A percentile compares a stretch with the other conserved stretches of the same genome.
These are phyloP conservation scores for Boletus calvinii DNA, from an alignment of 1,284 basidiomycete species.

Conservation along the genomic window DNA sequence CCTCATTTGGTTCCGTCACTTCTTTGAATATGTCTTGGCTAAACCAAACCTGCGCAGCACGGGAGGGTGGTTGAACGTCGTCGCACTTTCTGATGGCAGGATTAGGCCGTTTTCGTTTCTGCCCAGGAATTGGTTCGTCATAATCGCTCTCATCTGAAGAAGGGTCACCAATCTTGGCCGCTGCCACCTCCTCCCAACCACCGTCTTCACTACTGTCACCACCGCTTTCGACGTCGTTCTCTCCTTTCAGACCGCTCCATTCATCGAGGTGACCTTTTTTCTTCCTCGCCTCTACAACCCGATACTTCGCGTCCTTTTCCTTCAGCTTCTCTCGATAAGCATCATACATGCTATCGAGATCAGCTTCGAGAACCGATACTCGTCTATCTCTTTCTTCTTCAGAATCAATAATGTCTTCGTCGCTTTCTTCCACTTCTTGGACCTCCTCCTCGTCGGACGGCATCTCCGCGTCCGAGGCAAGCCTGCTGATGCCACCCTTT, in stretches of 20 bases:
- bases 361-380: constrained; percentile 71
- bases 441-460: constrained; percentile 40
- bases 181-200: constrained; percentile 75
- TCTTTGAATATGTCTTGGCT: constrained; percentile 89
- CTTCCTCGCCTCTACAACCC: constrained; percentile 79
- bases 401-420: constrained; percentile 55
- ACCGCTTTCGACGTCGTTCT: constrained; percentile 48
- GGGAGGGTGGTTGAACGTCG: constrained; percentile 44
- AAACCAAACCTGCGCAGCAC: constrained; percentile 82
- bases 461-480: constrained; percentile 53
- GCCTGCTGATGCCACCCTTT: constrained; percentile 43
- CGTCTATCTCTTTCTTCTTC: constrained; percentile 74
- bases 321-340: constrained; percentile 80
- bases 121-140: constrained; percentile 38
- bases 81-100: constrained; percentile 39
- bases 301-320: constrained; percentile 89
- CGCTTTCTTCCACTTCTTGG: constrained; percentile 43
- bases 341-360: constrained; percentile 89
- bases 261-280: constrained; percentile 73
- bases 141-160: constrained; percentile 58
- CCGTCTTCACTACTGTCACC: constrained; percentile 54
- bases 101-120: constrained; percentile 46
- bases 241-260: constrained; percentile 73
- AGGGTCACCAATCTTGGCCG: constrained; percentile 59
- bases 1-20: constrained; percentile 47